Conservation (phyloP, 495 filamentous ascomycete genomes). For the Penicillium antarcticum region DNA sequence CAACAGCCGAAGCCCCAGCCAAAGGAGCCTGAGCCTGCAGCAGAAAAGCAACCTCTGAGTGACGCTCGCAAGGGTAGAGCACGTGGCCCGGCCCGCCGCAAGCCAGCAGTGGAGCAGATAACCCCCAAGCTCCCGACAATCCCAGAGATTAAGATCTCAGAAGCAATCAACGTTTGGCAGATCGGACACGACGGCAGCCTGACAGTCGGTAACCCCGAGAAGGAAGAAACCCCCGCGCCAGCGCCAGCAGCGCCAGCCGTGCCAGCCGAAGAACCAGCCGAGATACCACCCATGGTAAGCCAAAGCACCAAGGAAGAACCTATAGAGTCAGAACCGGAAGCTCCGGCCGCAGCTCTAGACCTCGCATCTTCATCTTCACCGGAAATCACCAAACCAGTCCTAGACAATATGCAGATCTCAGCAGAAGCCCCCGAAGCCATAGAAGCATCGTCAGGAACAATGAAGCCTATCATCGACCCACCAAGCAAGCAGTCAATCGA, state of each 20-base stretch:
- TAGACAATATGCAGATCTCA: neutral
- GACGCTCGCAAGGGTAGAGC: conserved; percentile 90
- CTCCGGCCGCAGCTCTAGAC: neutral
- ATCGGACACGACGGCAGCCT: conserved; percentile 44
- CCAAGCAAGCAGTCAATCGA: no score
- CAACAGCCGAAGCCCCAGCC: conserved; percentile 67
- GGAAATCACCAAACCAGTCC: conserved; percentile 2
- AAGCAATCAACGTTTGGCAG: conserved; percentile 51
- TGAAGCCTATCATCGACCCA: no score
- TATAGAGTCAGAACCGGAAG: conserved; percentile 27
- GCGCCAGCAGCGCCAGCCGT: conserved; percentile 12
- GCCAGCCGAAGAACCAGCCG: conserved; percentile 22
- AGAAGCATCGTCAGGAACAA: neutral
- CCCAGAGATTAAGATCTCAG: conserved; percentile 45
- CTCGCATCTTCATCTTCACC: conserved; percentile 9
- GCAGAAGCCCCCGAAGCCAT: neutral
- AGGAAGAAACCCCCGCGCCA: conserved; percentile 14
- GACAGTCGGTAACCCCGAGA: conserved; percentile 31
- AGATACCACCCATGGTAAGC: conserved; percentile 47
- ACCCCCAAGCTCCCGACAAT: conserved; percentile 32
- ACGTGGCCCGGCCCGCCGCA: conserved; percentile 79
- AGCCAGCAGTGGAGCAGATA: conserved; percentile 48
- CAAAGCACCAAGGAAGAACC: conserved; percentile 58
- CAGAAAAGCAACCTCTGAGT: conserved; percentile 71
- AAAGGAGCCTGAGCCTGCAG: conserved; percentile 56